Conservation (phyloP, 208 protist genomes). For the Acanthamoeba rhysodes region DNA sequence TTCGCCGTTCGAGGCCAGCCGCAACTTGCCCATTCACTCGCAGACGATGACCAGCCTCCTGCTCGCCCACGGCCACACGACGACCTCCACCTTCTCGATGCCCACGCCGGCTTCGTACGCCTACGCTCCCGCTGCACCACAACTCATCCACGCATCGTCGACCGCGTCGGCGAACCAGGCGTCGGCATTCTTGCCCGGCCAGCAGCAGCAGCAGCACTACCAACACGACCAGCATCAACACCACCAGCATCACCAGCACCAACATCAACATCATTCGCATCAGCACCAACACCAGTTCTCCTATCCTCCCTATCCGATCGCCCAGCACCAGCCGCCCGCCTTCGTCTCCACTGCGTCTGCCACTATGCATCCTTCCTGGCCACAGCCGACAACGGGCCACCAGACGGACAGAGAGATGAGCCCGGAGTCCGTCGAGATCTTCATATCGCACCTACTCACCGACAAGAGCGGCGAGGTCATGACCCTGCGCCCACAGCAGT, state of each 20-base stretch:
- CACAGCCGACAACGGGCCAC: neutral
- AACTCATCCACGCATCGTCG: neutral
- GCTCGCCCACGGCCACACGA: neutral
- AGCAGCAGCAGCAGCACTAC: neutral
- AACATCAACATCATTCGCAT: no score
- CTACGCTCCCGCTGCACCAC: neutral
- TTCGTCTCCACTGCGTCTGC: no score
- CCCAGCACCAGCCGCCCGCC: no score
- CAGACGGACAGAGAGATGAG: slow-evolving; percentile 18
- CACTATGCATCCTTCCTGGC: neutral
- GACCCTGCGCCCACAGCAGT: neutral
- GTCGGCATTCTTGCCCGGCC: neutral
- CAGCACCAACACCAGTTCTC: no score
- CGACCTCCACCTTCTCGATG: neutral
- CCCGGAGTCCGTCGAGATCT: slow-evolving; percentile 1
- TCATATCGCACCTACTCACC: neutral
- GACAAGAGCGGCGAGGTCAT: slow-evolving; percentile 57
- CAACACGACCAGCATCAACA: neutral
- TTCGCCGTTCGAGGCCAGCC: slow-evolving; percentile 42
- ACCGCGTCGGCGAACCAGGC: neutral
- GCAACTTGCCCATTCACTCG: neutral
- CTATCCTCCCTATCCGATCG: no score
- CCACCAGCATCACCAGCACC: neutral
- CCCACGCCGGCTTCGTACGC: neutral
- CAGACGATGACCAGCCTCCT: neutral